phyloP scores from a whole-genome alignment of 1,284 basidiomycete species.

The Leccinum ambiguum region DNA sequence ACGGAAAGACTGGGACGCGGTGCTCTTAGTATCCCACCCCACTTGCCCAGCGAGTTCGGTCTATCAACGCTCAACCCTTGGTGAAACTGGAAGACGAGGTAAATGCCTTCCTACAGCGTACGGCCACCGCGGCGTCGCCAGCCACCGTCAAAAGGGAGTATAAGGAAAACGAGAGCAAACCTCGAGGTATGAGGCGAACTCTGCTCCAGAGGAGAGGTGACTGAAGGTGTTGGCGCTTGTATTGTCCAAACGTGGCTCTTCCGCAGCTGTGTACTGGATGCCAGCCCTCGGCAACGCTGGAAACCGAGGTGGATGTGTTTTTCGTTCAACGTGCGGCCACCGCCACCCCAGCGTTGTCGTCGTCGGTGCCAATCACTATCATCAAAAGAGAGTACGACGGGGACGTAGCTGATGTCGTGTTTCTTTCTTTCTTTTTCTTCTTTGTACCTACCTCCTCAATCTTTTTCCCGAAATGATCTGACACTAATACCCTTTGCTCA shows the following conservation, averaged over 20 bases:
- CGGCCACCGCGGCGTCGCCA: no score
- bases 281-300: not conserved
- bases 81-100: no score
- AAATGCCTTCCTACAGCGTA: no score
- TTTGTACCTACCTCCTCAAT: not conserved
- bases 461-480: not conserved
- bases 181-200: no score
- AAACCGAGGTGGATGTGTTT: not conserved
- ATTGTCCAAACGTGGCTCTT: not conserved
- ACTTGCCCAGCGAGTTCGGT: no score
- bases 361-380: not conserved
- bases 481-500: not conserved
- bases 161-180: no score
- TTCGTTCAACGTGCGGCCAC: not conserved
- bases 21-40: no score
- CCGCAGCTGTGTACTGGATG: not conserved
- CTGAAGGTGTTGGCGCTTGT: no score
- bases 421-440: conserved; percentile 25
- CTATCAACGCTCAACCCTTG: no score
- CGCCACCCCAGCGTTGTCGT: not conserved
- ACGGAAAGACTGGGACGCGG: no score
- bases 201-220: no score
- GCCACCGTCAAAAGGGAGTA: no score
- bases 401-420: not conserved
- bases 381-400: not conserved